A percentile compares a stretch with the other conserved stretches of the same genome.
phyloP scores from a whole-genome alignment of 75 land plant species.

The Azolla pinnata region DNA sequence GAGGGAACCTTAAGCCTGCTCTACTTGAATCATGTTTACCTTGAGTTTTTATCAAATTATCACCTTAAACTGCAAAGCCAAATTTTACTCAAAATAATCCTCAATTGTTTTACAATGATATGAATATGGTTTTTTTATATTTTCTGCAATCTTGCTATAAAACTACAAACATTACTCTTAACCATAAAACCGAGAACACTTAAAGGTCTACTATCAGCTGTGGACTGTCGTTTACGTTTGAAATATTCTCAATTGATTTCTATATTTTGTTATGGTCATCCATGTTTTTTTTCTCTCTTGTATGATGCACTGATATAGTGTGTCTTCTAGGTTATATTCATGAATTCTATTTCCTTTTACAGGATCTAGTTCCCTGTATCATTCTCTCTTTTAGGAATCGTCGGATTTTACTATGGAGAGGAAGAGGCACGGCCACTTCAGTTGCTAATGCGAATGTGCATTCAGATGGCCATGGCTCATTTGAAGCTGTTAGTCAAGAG shows the following conservation, averaged over 20 bases:
- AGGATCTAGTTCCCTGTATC: conserved; percentile 92
- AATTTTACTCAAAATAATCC: neutral
- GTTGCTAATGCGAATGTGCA: conserved; percentile 5
- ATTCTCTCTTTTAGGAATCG: conserved; percentile 79
- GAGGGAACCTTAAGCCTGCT: neutral
- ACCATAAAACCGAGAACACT: too few species aligned
- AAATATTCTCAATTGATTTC: neutral
- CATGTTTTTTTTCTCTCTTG: neutral
- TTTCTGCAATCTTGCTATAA: neutral
- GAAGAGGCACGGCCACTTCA: conserved; percentile 43
- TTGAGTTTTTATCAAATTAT: neutral
- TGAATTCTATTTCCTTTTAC: conserved; percentile 9
- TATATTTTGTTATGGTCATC: neutral
- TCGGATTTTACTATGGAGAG: conserved; percentile 89
- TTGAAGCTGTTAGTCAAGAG: neutral
- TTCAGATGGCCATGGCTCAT: neutral
- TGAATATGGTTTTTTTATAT: neutral
- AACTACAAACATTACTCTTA: neutral
- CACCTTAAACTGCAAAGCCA: neutral
- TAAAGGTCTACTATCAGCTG: too few species aligned
- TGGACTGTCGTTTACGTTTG: neutral
- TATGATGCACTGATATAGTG: neutral
- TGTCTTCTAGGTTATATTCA: neutral
- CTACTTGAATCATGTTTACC: neutral
- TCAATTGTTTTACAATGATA: neutral